Evolutionary conservation across 305 asterid genomes (phyloP), one percentile per base, ranked within the genome.

Genomic region (Ilex paraguariensis): DNA sequence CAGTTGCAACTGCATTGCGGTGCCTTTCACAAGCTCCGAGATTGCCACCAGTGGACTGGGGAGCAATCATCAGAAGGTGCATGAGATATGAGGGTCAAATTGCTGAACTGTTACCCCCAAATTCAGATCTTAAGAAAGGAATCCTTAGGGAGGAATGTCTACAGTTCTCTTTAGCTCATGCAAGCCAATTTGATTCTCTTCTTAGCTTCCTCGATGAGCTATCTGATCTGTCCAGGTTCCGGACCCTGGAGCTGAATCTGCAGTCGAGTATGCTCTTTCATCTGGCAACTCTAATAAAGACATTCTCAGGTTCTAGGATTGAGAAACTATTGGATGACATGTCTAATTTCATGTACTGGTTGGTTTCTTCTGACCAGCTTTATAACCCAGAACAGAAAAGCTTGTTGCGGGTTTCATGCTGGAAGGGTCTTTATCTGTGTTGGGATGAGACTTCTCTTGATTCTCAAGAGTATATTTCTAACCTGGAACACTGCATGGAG

Each of bases 11-110:
- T 63, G 87, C 69, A 67, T 65, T 93, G 73, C 80, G 87, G 65
- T 90, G 97, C 77, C 84, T 93, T 68, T 77, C 95, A 55, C 81
- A 48, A 69, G 89, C 97, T 70, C 82, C 96, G 68, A 81, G 96
- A 63, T 78, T 93, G 78, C 97, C 99, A 45, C 68, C 77, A 17
- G 70, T 87, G 65, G 97, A 90, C 59, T 93, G 97, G 99, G 93
- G 87, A 64, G 68, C 87, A 66, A 69, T 85, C 49, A 63, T 80
- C 67, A 82, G 95, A 66, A 75, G 86, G 59, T 88, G 90, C 85
- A 90, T 90, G 99, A 88, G 81, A 80, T 86, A 83, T 36, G 86
- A 87, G 66, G 78, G 77, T 57, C 89, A 73, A 72, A 77, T 72
- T 78, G 83, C 79, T 71, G 77, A 75, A 63, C 66, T 76, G 68